Evolutionary conservation across 768 basidiomycete genomes (phyloP).

Genomic region (Leccinum barrowsii): DNA sequence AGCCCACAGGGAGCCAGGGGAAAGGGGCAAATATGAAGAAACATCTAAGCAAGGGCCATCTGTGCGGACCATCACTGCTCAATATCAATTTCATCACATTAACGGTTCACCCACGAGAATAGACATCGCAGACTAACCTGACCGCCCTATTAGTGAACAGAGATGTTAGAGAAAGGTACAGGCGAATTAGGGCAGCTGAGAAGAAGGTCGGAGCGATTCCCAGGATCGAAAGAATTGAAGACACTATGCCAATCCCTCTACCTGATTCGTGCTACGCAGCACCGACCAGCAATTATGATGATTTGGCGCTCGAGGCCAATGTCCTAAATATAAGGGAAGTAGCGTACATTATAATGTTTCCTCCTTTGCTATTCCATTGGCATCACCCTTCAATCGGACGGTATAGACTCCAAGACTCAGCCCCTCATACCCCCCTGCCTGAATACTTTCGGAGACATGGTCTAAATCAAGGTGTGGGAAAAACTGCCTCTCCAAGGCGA

Average conservation of each 20-base stretch:
- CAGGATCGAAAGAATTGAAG: background rate
- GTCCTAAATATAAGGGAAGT: background rate
- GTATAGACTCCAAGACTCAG: slow-evolving; percentile 33
- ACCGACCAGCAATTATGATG: background rate
- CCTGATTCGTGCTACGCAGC: background rate
- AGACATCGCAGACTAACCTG: background rate
- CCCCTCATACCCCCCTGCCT: slow-evolving; percentile 27
- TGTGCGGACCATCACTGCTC: background rate
- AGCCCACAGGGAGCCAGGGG: background rate
- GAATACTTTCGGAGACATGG: slow-evolving; percentile 32
- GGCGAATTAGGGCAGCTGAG: background rate
- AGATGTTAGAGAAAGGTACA: too few species aligned
- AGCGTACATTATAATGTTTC: slow-evolving; percentile 1
- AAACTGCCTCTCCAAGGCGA: slow-evolving; percentile 22
- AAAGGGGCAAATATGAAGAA: background rate
- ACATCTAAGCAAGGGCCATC: background rate
- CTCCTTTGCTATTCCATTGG: background rate
- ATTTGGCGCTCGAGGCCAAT: background rate
- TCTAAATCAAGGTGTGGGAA: slow-evolving; percentile 40
- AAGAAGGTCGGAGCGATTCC: background rate
- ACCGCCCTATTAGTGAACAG: background rate
- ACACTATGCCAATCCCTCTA: background rate
- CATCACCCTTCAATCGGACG: slow-evolving; percentile 13
- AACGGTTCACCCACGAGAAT: background rate
- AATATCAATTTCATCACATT: background rate